Evolutionary conservation across 2,329 filamentous ascomycete species (phyloP).

Genomic region (Torrubiella hemipterigena): DNA sequence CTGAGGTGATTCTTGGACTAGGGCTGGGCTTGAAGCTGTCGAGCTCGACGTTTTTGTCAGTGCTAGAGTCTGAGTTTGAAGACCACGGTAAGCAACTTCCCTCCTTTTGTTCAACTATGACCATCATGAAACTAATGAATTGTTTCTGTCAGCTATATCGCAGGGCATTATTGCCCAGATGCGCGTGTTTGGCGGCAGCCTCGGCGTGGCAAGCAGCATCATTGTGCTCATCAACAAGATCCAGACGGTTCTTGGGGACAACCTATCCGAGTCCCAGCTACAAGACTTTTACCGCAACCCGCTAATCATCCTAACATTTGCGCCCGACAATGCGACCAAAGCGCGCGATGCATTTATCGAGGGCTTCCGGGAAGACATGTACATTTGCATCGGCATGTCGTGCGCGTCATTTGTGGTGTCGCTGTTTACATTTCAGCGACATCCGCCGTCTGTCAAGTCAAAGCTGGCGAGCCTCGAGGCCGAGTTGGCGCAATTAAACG

Average conservation of each 20-base stretch:
- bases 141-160: conserved; percentile 6
- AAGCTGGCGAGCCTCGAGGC: conserved; percentile 13
- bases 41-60: conserved; percentile 10
- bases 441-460: conserved; percentile 10
- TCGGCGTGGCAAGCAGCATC: conserved; percentile 13
- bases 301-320: conserved; percentile 7
- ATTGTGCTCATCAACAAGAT: conserved; percentile 12
- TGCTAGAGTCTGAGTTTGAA: conserved; percentile 10
- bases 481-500: conserved; percentile 6
- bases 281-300: conserved; percentile 10
- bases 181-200: conserved; percentile 14
- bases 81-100: conserved; percentile 8
- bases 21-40: conserved; percentile 10
- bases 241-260: conserved; percentile 6
- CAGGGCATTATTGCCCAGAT: conserved; percentile 12
- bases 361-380: conserved; percentile 10
- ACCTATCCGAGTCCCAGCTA: conserved; percentile 8
- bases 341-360: conserved; percentile 10
- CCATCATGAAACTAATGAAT: not conserved
- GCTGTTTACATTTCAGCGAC: conserved; percentile 10
- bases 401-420: conserved; percentile 6
- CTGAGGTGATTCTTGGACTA: conserved; percentile 10
- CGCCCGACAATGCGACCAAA: conserved; percentile 6
- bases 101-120: not conserved
- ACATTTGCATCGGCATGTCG: conserved; percentile 10